phyloP scores from a whole-genome alignment of 2,329 filamentous ascomycete genomes.

The Aspergillus thermomutatus region DNA sequence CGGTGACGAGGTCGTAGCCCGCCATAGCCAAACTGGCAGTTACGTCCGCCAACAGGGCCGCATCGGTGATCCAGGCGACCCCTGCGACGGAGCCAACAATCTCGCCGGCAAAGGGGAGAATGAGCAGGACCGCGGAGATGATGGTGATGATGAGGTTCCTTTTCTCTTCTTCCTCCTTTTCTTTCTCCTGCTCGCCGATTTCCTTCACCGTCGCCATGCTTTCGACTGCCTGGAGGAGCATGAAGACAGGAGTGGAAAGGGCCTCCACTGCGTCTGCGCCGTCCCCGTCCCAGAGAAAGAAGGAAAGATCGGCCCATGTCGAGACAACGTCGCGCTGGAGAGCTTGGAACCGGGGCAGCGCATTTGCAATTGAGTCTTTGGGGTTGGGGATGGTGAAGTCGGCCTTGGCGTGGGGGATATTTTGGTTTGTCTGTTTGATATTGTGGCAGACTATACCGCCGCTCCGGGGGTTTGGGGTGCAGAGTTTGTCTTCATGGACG shows the following conservation, averaged over 20 bases:
- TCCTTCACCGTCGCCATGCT: conserved; percentile 9
- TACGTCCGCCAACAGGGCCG: conserved; percentile 4
- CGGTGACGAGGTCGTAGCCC: conserved; percentile 9
- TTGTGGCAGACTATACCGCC: too few species aligned
- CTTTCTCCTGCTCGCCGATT: conserved; percentile 8
- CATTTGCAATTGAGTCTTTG: conserved; percentile 1
- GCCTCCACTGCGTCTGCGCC: conserved; percentile 2
- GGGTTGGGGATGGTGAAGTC: conserved; percentile 1
- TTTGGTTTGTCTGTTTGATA: not conserved
- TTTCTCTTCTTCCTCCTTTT: conserved; percentile 5
- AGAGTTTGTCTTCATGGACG: too few species aligned
- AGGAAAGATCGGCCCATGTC: not conserved
- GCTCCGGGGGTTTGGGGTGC: too few species aligned
- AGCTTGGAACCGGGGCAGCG: not conserved
- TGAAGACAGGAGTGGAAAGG: conserved; percentile 4
- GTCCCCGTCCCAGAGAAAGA: conserved; percentile 1
- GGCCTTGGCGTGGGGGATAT: not conserved
- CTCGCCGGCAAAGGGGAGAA: conserved; percentile 10
- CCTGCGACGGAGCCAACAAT: conserved; percentile 2
- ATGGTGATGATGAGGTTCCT: conserved; percentile 12
- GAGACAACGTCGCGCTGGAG: not conserved
- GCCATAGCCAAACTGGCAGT: conserved; percentile 4
- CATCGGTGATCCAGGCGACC: conserved; percentile 4
- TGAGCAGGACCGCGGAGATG: conserved; percentile 8
- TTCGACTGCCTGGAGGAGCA: conserved; percentile 5